Conservation (phyloP, 345 rosid genomes). For the Ceriops decandra region DNA sequence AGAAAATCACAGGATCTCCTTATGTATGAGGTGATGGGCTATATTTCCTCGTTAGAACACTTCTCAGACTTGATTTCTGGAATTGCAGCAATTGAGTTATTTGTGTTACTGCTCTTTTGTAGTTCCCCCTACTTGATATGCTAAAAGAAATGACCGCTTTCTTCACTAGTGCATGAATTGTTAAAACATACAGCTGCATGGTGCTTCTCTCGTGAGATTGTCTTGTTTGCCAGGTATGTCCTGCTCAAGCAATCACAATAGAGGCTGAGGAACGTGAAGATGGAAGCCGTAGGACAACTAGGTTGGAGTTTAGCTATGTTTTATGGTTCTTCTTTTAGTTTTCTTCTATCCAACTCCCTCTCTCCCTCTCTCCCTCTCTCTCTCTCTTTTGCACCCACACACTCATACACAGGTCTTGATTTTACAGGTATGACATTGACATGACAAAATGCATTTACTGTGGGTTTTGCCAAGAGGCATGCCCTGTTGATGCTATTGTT, state of each 20-base stretch:
- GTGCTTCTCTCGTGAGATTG: conserved; percentile 10
- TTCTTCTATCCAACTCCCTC: too few relatives aligned
- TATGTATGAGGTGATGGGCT: too few relatives aligned
- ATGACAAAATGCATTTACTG: conserved; percentile 99
- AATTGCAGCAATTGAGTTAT: too few relatives aligned
- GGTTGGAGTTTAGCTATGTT: conserved; percentile 37
- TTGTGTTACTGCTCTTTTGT: too few relatives aligned
- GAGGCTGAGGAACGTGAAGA: conserved; percentile 99
- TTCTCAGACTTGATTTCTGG: too few relatives aligned
- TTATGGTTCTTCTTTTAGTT: background rate
- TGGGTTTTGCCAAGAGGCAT: conserved; percentile 99
- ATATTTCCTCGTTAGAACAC: too few relatives aligned
- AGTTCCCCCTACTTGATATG: too few relatives aligned
- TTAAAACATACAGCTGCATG: too few relatives aligned
- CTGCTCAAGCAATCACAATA: conserved; percentile 96
- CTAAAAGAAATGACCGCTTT: too few relatives aligned
- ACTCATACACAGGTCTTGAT: background rate
- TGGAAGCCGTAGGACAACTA: conserved; percentile 98
- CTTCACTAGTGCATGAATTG: too few relatives aligned
- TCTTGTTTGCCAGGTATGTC: conserved; percentile 64
- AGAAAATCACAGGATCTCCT: too few relatives aligned
- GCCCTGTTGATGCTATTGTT: conserved; percentile 98
- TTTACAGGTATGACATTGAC: conserved; percentile 82
- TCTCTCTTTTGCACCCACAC: background rate
- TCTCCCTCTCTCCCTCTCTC: background rate